Base-by-base conservation (phyloP, 208 protist genomes). In the Zelonia costaricensis region DNA sequence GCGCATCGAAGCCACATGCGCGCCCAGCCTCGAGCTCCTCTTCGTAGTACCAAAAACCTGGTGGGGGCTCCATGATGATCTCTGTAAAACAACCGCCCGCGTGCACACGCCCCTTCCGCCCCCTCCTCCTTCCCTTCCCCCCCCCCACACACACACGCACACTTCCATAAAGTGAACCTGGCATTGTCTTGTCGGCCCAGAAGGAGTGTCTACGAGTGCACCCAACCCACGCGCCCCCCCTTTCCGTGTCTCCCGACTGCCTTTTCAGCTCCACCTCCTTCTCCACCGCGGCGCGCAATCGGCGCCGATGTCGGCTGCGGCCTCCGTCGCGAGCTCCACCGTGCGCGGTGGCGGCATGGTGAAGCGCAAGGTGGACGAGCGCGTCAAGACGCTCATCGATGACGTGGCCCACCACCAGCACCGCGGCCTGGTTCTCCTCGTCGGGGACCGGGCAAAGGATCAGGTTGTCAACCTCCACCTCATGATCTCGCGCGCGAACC, bases 391-490 rank as follows among this genome's bases (percentile, higher is more conserved):
- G 22, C 67, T 99, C 16, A 97, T 99, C 62, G 98, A 99, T 67
- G 98, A 99, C 72, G 88, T 97, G n/a, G 97, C 98, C 23, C 79
- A 92, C 54, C 69, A 70, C 5, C 86, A 97, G 57, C 98, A 99
- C 71, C 89, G 99, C 46, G 93, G 91, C 2, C 80, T 99, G 1
- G 88, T 99, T 49, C 88, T 99, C 1, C 83, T 99, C n/a, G 93
- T 99, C 9, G 99, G 99, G 58, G 97, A 99, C 71, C 82, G 92
- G 9, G 98, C 89, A 5, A 94, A 95, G 57, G 97, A 99, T 47
- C 98, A 99, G 78, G 87, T 98, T 36, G 96, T 99, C 1, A 99
- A 99, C 70, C 80, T 99, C 12, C 98, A 99, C 74, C 98, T 98
- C 69, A 99, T 99, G 82, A 83, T 99, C 35, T 97, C 95, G 10